Base-by-base conservation (phyloP, 176 grass and related monocot genomes). In the Carex kokanica region DNA sequence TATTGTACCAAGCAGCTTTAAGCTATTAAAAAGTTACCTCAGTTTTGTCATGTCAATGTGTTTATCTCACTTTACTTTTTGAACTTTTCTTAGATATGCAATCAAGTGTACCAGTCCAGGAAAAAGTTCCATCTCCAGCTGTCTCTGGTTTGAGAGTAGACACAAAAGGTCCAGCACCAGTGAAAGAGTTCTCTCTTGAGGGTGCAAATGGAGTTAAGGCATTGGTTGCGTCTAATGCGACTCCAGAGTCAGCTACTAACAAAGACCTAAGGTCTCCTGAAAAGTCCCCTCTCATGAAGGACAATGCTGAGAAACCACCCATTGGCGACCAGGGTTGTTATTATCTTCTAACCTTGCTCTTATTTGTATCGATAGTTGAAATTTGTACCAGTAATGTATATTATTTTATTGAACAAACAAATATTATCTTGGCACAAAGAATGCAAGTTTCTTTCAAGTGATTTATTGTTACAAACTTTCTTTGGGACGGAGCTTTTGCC, bases 71-170 rank as follows among this genome's bases (percentile, higher is more conserved):
- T 17, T 40, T 84, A 61, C 71, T 59, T 36, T 36, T 75, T 47
- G 0, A 56, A 71, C 64, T 23, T 82, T 84, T 67, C 53, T 34
- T 82, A 97, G 95, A 99, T 85, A 92, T 90, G 91, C 91, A 96
- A 61, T 93, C 93, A 21, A 88, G 90, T 84, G 86, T 86, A 63
- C 93, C 89, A 49, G 59, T 82, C 56, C 97, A 68, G 68, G 84
- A 86, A 74, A 99, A 96, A 86, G 36, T 81, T 74, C 80, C 83
- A 67, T 96, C 97, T 56, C 93, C 97, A 73, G 89, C 89, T 85
- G 79, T 87, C 69, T 96, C 93, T 85, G 93, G 88, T 89, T 99
- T 93, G 70, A 99, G 89, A 85, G 93, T 92, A 83, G 89, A 93
- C 74, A 23, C 86, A 74, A 99, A 93, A 78, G 47, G 78, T 89